Evolutionary conservation across 2,329 filamentous ascomycete genomes (phyloP), one percentile per base, ranked within the genome.

Genomic region (Pyrenophora teres): DNA sequence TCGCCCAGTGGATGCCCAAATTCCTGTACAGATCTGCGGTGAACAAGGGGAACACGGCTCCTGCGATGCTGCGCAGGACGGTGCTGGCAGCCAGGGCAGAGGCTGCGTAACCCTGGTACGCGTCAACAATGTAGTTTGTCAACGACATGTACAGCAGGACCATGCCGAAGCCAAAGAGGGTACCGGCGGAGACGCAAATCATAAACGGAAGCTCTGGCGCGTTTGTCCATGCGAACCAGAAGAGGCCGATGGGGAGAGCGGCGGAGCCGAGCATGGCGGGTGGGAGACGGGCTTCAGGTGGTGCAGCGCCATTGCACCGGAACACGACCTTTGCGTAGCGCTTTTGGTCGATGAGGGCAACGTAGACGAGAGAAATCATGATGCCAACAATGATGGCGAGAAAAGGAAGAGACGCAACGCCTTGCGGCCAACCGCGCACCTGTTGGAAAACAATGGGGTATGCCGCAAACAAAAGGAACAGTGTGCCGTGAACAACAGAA

Each of bases 111-210:
- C 56, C 85, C 42, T 85, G 83, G 53, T 69, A 86, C 5, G 84
- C 76, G 64, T 89, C 87, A 54, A 89, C 83, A 10, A 89, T 79
- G 71, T 89, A 89, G 72, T 84, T 87, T 66, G 85, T 80, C 39
- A 85, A 73, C 4, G 78, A 78, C 19, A 68, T 57, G 53, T 64
- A 70, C 5, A 67, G 38, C 5, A 68, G 43, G 0, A 69, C 62
- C 60, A 66, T 76, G 58, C 73, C 74, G 18, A 74, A 59, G 0
- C 80, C 81, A 6, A 83, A 75, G 0, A 81, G 57, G 2, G 69
- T 63, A 0, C 78, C 81, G 0, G 80, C 82, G 1, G 81, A 54
- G 52, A 82, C 75, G 8, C 80, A 78, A 1, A 76, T 78, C 15
- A 83, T 77, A 77, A 80, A 85, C 42, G 81, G 80, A 9, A 87